Evolutionary conservation across 2,329 filamentous ascomycete genomes (phyloP), one percentile per base, ranked within the genome.

Genomic region (Myrmaecium sp.): DNA sequence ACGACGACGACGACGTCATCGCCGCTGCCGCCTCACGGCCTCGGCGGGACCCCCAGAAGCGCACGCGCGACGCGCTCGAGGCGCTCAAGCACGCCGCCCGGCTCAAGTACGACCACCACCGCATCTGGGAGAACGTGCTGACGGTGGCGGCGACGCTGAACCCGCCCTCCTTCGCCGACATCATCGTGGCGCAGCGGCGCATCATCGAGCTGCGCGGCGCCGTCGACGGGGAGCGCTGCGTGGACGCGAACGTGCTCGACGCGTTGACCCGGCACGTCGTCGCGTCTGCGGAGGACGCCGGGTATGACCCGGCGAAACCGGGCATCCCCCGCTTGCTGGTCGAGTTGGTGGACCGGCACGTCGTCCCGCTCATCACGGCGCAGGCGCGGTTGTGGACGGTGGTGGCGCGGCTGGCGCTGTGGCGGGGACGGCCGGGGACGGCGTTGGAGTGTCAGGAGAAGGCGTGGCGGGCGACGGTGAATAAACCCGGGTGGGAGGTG

Each of bases 51-150:
- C 68, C 71, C 0, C 60, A 69, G 18, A 63, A 63, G 25, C 61
- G 80, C 28, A 65, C 83, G 2, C 58, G 65, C 1, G 81, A 92
- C 44, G 74, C 89, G 0, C 66, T 98, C 1, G 61, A 68, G 5
- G 86, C 89, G 0, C 81, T 92, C 51, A 89, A 92, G 46, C 76
- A 79, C 35, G 89, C 84, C 6, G 82, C 84, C 1, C 66, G 69
- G 4, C 67, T 93, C 14, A 82, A 91, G 26, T 68, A 81, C 49
- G 74, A 83, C 40, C 86, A 86, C 54, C 80, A 77, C 66, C 74
- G 81, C 39, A 94, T 98, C 49, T 95, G 86, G 86, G 81, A 92
- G 46, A 98, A 98, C 42, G 76, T 95, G 10, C 68, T 98, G 30
- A 89, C 83, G 0, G 74, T 95, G 13, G 77, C 80, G 0, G 70